Evolutionary conservation across 352 stramenopile genomes (phyloP).

Genomic region (Thraustochytrium sp.): DNA sequence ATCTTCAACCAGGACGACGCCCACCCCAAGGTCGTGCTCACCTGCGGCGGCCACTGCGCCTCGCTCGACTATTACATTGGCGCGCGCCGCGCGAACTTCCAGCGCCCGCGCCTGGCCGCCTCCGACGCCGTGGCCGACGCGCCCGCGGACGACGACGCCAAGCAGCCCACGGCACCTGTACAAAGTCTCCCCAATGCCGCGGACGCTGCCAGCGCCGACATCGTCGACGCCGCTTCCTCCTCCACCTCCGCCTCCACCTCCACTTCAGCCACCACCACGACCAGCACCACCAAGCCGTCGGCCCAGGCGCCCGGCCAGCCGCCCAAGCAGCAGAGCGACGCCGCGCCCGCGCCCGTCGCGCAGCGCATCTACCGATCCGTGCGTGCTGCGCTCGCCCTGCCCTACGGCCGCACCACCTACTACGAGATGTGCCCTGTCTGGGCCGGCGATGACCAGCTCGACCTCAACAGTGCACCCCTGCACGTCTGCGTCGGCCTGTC

Average conservation of each 20-base stretch:
- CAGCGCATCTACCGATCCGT: slow-evolving; percentile 29
- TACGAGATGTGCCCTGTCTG: slow-evolving; percentile 40
- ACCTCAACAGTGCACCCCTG: background rate
- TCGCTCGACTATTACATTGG: slow-evolving; percentile 18
- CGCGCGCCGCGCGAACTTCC: background rate
- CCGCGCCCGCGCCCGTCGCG: background rate
- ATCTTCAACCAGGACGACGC: slow-evolving; percentile 38
- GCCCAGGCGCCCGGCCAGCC: background rate
- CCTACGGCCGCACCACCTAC: slow-evolving; percentile 18
- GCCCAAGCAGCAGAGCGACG: background rate
- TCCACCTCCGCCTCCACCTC: background rate
- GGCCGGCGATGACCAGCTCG: background rate
- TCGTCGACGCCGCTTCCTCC: background rate
- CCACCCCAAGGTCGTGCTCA: slow-evolving; percentile 25
- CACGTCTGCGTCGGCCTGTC: slow-evolving; percentile 33
- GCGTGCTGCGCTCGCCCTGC: slow-evolving; percentile 3
- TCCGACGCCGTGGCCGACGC: no score
- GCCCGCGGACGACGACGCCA: background rate
- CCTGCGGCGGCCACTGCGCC: slow-evolving; percentile 25
- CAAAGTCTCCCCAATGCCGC: background rate
- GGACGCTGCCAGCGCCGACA: background rate
- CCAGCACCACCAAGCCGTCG: background rate
- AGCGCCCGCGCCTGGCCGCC: no score
- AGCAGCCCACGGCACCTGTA: background rate
- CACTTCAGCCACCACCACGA: background rate